Base-by-base conservation (phyloP, 345 rosid species). In the Noccaea bulbosa region DNA sequence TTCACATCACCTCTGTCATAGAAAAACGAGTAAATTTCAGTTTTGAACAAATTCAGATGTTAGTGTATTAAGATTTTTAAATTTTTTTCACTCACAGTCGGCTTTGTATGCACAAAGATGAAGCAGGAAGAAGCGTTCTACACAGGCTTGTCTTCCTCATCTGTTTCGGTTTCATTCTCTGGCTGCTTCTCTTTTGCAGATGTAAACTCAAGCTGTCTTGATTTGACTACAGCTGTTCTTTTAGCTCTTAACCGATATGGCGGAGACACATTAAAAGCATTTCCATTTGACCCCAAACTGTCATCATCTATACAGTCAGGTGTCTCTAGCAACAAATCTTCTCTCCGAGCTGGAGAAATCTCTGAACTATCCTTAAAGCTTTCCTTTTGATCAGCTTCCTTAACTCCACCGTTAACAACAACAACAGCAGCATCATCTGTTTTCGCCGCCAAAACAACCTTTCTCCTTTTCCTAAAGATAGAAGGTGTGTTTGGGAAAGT, bases 401-500 rank as follows among this genome's bases (percentile, higher is more conserved):
- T 81, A 44, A 59, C 77, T 53, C 8, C 63, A 52, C 15, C 8
- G 14, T 20, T 43, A 50, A 10, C 46, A 24, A 71, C 39, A 27
- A 27, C 30, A 27, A 27, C 30, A 27, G 30, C 30, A 41, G 4
- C 68, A 61, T 43, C 51, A 60, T 68, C 71, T 74, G 80, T 81
- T 68, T 67, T 64, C 22, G 73, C 72, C 24, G 68, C 75, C 39
- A 33, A 15, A 50, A 74, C 81, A 57, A 49, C 63, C 70, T 46
- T 66, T 15, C 83, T 85, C 78, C 95, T 84, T 79, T 86, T 93
- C 67, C 96, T 81, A 62, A 86, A 84, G 66, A 93, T 93, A 47
- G 98, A 91, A 64, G 99, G 99, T 37, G 94, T 91, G 67, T 88
- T 84, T 12, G 91, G 91, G 70, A 79, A 93, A 53, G 81, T 93